Evolutionary conservation across 208 protist genomes (phyloP), one percentile per base, ranked within the genome.

Genomic region (Entamoeba dispar): DNA sequence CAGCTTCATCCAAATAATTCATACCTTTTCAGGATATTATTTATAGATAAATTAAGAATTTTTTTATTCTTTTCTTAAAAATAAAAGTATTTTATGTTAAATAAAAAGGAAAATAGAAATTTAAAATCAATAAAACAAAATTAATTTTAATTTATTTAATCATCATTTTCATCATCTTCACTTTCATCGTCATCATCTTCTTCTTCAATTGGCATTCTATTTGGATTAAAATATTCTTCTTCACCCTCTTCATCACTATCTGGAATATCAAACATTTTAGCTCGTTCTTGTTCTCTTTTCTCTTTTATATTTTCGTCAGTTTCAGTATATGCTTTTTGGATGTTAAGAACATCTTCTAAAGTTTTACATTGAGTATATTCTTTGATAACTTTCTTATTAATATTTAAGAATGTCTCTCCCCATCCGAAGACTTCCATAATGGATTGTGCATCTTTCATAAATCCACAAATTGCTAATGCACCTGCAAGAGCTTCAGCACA

Each of bases 401-500:
- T 94, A 91, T 97, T 95, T 92, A 98, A 97, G 93, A 99, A 99
- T 34, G 95, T 96, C 15, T 96, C 95, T 49, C 98, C 98, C 97
- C 98, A 99, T 55, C 96, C 97, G 92, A 99, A 99, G 93, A 97
- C 97, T 49, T 95, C 96, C 93, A 99, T 94, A 12, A 99, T 94
- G 91, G 95, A 94, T 22, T 96, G 94, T 0, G 97, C 98, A 47
- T 98, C 96, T 50, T 98, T 96, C 92, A 96, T 94, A 43, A 98
- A 95, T 10, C 94, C 98, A 19, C 96, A 96, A 93, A 99, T 98
- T 50, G 96, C 98, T 52, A 99, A 95, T 77, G 97, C 96, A 2
- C 97, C 98, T 3, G 98, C 97, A 77, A 99, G 94, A 27, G 98
- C 98, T 95, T 99, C 98, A 0, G 97, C 98, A 94, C 98, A 99